Conservation (phyloP, 192 early-diverging fungal species). For the Nowakowskiella sp. region DNA sequence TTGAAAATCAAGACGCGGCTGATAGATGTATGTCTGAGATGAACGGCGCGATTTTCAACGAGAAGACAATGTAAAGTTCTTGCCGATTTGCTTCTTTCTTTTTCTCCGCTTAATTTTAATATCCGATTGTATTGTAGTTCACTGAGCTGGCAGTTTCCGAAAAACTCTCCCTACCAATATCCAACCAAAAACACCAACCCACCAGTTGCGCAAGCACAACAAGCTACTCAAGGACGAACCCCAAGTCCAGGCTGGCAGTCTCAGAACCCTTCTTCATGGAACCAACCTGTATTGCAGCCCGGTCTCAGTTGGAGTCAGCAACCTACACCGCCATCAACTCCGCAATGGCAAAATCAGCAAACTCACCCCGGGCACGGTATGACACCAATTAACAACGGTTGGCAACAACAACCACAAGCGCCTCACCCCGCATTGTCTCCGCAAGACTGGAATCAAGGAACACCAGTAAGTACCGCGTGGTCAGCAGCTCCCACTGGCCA, state of each 20-base stretch:
- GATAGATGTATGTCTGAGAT: slow-evolving; percentile 34
- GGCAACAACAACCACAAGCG: not conserved
- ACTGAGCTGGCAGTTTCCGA: slow-evolving; percentile 40
- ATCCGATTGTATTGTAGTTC: slow-evolving; percentile 12
- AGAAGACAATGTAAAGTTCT: slow-evolving; percentile 24
- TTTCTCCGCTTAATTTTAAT: not conserved
- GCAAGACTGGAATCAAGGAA: not conserved
- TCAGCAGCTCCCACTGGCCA: not conserved
- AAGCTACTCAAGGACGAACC: too few relatives aligned
- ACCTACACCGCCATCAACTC: slow-evolving; percentile 5
- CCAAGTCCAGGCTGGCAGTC: slow-evolving; percentile 8
- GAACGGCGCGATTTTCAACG: slow-evolving; percentile 31
- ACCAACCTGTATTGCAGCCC: not conserved
- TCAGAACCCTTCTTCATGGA: slow-evolving; percentile 3
- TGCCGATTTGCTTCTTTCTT: not conserved
- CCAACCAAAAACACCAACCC: slow-evolving; percentile 13
- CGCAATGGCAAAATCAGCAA: slow-evolving; percentile 14
- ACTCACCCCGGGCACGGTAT: not conserved
- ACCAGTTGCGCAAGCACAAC: not conserved
- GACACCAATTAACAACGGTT: not conserved
- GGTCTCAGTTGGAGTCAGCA: not conserved
- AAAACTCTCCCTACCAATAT: slow-evolving; percentile 41
- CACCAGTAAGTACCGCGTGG: not conserved
- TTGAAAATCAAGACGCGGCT: slow-evolving; percentile 41
- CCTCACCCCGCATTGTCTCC: not conserved